Conservation (phyloP, 192 early-diverging fungal genomes). For the Allomyces javanicus region DNA sequence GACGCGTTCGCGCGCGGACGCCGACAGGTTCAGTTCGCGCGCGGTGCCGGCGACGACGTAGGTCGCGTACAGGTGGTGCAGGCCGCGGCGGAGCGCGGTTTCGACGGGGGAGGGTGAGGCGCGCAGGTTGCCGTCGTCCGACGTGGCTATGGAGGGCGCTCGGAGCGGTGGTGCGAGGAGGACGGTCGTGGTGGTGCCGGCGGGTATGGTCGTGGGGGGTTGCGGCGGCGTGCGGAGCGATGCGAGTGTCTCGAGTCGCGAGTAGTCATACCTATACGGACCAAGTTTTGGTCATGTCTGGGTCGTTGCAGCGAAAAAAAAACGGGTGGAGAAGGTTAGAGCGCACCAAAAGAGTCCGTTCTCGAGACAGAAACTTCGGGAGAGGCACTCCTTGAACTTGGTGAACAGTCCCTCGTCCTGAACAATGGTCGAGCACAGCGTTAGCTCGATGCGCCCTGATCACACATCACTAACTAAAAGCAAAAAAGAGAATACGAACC, state of each 20-base stretch:
- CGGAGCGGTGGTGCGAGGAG: too few species aligned
- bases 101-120: background rate
- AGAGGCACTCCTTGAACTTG: background rate
- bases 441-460: too few species aligned
- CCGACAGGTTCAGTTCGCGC: background rate
- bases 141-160: too few species aligned
- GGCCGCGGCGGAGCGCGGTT: background rate
- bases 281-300: too few species aligned
- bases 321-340: background rate
- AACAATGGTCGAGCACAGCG: too few species aligned
- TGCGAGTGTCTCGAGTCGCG: background rate
- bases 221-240: too few species aligned
- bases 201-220: too few species aligned
- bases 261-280: background rate
- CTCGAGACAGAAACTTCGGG: background rate
- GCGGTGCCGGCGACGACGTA: background rate
- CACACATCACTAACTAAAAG: too few species aligned
- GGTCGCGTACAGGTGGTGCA: background rate
- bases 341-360: background rate
- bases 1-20: background rate
- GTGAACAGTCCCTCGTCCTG: background rate
- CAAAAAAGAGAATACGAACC: too few species aligned
- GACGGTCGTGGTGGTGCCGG: too few species aligned
- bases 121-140: too few species aligned
- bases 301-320: background rate